Conservation (phyloP, 495 filamentous ascomycete genomes). For the Aspergillus ellipticus region DNA sequence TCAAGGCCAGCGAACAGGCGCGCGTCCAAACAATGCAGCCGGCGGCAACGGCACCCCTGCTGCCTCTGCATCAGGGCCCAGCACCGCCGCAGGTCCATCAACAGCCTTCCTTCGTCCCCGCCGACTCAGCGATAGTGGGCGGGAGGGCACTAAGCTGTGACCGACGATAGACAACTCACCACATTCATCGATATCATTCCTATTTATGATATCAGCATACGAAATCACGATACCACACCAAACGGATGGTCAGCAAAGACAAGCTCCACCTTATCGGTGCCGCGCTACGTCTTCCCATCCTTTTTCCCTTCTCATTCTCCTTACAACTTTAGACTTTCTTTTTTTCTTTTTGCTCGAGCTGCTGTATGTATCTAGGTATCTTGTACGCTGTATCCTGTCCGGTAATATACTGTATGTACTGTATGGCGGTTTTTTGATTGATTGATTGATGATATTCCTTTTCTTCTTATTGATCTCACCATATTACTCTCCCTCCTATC, state of each 20-base stretch:
- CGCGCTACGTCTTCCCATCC: too few species aligned
- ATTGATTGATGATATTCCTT: background rate
- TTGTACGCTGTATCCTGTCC: too few species aligned
- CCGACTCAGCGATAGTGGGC: constrained; percentile 42
- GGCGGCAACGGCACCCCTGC: constrained; percentile 13
- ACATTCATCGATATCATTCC: background rate
- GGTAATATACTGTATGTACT: too few species aligned
- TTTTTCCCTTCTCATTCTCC: too few species aligned
- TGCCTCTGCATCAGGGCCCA: constrained; percentile 26
- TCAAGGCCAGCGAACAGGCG: constrained; percentile 27
- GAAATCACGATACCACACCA: background rate
- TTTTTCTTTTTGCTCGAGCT: too few species aligned
- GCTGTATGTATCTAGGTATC: too few species aligned
- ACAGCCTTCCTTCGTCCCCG: constrained; percentile 30
- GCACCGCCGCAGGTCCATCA: constrained; percentile 23
- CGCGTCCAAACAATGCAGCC: constrained; percentile 19
- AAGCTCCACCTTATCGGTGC: too few species aligned
- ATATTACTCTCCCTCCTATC: background rate
- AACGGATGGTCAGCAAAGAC: too few species aligned
- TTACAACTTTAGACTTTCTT: too few species aligned
- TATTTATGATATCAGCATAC: constrained; percentile 8
- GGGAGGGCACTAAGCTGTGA: constrained; percentile 44
- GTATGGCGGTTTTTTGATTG: too few species aligned
- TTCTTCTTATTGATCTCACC: background rate
- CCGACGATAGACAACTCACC: too few species aligned